A percentile compares a stretch with the other conserved stretches of the same genome.
These are phyloP conservation scores for Leucosporidium scottii DNA, from an alignment of 768 basidiomycete genomes.

Conservation along the genomic window DNA sequence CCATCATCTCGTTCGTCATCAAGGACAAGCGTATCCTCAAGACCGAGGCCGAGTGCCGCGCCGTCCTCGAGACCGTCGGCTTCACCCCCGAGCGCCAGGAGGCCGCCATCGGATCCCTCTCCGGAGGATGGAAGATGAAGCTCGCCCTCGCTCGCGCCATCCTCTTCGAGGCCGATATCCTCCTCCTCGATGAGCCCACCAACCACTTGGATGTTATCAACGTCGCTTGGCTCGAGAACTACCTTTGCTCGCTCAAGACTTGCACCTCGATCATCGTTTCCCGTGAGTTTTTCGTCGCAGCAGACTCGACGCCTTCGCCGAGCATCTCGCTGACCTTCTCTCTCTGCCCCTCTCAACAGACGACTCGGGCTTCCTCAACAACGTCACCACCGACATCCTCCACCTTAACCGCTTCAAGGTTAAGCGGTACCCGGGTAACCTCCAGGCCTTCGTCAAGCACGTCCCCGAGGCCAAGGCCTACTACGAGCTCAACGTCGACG, in stretches of 20 bases:
- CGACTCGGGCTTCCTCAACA: conserved; percentile 94
- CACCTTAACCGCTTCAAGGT: conserved; percentile 69
- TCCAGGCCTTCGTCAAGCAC: conserved; percentile 77
- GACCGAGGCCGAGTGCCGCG: conserved; percentile 52
- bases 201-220: conserved; percentile 69
- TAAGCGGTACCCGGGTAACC: conserved; percentile 88
- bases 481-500: conserved; percentile 76
- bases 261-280: conserved; percentile 90
- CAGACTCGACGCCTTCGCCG: not conserved
- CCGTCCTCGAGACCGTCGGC: conserved; percentile 77
- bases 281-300: conserved; percentile 40
- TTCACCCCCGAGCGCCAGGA: conserved; percentile 81
- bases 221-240: conserved; percentile 86
- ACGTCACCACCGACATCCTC: conserved; percentile 90
- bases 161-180: conserved; percentile 72
- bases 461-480: conserved; percentile 95
- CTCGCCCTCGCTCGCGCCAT: conserved; percentile 92
- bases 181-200: conserved; percentile 56
- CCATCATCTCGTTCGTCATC: conserved; percentile 84
- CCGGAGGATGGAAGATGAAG: conserved; percentile 99
- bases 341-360: conserved; percentile 39
- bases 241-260: conserved; percentile 52
- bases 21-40: conserved; percentile 54
- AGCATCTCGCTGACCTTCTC: not conserved
- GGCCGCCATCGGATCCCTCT: conserved; percentile 80